Evolutionary conservation across 2,329 filamentous ascomycete species (phyloP).

Genomic region (Fusarium siculi): DNA sequence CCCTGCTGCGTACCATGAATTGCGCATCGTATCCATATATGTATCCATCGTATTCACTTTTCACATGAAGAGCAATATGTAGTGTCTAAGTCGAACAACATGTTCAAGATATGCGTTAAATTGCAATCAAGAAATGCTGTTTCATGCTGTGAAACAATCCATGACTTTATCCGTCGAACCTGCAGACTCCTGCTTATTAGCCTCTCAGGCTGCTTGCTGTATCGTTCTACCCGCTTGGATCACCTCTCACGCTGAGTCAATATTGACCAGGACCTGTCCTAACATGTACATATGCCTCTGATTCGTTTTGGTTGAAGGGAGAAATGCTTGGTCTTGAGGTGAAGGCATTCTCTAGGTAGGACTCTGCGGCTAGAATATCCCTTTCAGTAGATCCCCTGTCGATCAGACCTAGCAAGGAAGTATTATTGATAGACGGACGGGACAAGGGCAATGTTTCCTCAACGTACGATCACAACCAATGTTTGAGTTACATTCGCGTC

Average conservation of each 20-base stretch:
- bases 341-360: not conserved
- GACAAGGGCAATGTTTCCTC: slow-evolving; percentile 12
- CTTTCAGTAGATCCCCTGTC: slow-evolving; percentile 24
- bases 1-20: not conserved
- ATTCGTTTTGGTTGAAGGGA: not conserved
- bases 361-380: not conserved
- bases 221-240: not conserved
- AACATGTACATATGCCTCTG: not conserved
- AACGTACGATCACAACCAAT: not conserved
- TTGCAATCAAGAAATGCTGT: not conserved
- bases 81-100: not conserved
- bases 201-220: not conserved
- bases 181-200: not conserved
- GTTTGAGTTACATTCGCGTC: slow-evolving; percentile 12
- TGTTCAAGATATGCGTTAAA: not conserved
- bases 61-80: not conserved
- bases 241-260: not conserved
- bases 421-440: not conserved
- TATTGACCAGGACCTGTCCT: too few species aligned
- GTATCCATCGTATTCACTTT: not conserved
- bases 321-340: not conserved
- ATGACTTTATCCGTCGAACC: not conserved
- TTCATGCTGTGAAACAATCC: not conserved
- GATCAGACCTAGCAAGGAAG: slow-evolving; percentile 26
- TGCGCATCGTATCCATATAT: not conserved